Conservation (phyloP, 176 grass and related monocot genomes). For the Triticum dicoccoides region DNA sequence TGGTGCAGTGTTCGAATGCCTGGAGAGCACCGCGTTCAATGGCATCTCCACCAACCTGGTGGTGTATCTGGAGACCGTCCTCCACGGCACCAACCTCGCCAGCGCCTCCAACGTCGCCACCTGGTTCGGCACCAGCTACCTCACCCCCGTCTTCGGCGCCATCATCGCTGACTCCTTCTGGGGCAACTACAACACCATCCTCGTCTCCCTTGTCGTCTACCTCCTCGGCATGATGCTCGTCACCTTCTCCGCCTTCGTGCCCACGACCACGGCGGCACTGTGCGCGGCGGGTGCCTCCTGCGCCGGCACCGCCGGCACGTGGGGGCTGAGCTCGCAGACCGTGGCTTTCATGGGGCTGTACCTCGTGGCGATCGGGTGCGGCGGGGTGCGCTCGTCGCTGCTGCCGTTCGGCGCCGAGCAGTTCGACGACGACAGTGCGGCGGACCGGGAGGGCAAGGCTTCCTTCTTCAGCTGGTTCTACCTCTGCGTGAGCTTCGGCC, state of each 20-base stretch:
- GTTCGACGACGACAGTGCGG: constrained; percentile 50
- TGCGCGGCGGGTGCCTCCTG: constrained; percentile 11
- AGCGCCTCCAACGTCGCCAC: constrained; percentile 49
- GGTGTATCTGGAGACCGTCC: constrained; percentile 49
- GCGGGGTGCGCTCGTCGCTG: constrained; percentile 60
- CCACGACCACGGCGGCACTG: not conserved
- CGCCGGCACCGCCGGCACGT: not conserved
- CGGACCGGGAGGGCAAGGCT: constrained; percentile 45
- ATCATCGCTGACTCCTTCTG: not conserved
- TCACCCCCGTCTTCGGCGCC: not conserved
- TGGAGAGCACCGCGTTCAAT: constrained; percentile 60
- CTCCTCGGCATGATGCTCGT: constrained; percentile 53
- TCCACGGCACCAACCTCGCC: constrained; percentile 49
- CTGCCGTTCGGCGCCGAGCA: constrained; percentile 77
- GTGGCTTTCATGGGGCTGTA: constrained; percentile 58
- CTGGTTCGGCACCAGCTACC: constrained; percentile 47
- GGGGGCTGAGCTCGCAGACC: not conserved
- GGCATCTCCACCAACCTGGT: constrained; percentile 57
- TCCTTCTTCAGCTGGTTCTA: constrained; percentile 86
- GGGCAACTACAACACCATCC: constrained; percentile 51
- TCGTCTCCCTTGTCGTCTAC: constrained; percentile 51
- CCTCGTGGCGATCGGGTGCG: constrained; percentile 67
- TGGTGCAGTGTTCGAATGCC: constrained; percentile 51
- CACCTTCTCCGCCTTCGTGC: constrained; percentile 56
- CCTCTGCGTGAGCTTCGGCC: constrained; percentile 59